phyloP scores from a whole-genome alignment of 1,284 basidiomycete species.

The Ustilago sp. region DNA sequence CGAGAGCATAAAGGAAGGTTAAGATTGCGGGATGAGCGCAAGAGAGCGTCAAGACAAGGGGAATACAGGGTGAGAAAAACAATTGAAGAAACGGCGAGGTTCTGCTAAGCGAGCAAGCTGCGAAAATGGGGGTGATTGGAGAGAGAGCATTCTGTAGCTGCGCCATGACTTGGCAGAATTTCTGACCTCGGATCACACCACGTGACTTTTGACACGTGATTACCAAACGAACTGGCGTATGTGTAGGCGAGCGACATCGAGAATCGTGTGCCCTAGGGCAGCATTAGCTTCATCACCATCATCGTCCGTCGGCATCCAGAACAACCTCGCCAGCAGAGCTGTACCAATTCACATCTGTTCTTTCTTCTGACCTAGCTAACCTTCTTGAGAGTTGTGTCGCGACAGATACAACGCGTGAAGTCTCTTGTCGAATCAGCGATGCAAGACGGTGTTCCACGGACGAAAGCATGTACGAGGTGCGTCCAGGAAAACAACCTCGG shows the following conservation, averaged over 20 bases:
- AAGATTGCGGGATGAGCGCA: too few species aligned
- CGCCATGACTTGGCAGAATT: too few species aligned
- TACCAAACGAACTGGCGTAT: conserved; percentile 16
- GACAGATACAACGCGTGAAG: not conserved
- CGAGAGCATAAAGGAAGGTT: too few species aligned
- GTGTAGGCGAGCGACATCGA: not conserved
- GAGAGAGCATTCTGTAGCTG: too few species aligned
- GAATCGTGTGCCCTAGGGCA: not conserved
- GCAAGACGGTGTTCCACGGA: conserved; percentile 3
- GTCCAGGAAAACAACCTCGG: not conserved
- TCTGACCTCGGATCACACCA: too few species aligned
- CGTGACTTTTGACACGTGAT: not conserved
- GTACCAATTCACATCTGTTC: not conserved
- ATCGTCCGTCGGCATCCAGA: not conserved
- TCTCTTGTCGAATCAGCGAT: not conserved
- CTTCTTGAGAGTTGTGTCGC: not conserved
- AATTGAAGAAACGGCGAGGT: too few species aligned
- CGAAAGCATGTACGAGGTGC: not conserved
- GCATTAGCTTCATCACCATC: not conserved
- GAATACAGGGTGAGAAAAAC: too few species aligned
- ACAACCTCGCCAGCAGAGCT: not conserved
- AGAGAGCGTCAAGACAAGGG: not conserved
- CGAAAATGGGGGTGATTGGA: too few species aligned
- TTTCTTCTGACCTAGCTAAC: not conserved
- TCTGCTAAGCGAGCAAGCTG: too few species aligned